Evolutionary conservation across 2,329 filamentous ascomycete genomes (phyloP), one percentile per base, ranked within the genome.

Genomic region (Fusarium sp.): DNA sequence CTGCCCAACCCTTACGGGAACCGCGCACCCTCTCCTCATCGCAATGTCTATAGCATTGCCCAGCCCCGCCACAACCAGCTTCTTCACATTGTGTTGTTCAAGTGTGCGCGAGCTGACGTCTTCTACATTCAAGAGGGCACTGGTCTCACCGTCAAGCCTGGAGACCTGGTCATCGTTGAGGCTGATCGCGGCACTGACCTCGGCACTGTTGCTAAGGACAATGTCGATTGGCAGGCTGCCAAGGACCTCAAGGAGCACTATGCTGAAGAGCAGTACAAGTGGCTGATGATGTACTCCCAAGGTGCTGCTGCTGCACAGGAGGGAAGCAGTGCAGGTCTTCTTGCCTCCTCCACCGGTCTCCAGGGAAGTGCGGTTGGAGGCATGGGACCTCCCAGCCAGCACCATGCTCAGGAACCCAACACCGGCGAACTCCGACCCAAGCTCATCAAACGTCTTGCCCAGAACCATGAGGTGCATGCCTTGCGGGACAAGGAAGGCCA

Each of bases 241-340:
- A 94, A 96, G 75, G 91, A 96, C 47, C 82, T 94, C 70, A 97
- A 97, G 78, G 93, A 96, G 72, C 90, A 96, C 72, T 96, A 95
- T 70, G 92, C 92, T 3, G 93, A 97, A 77, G 94, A 98, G 77
- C 96, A 99, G 78, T 97, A 97, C 81, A 94, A 94, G 75, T 98
- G 95, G 93, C 85, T 99, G 53, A 97, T 98, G 92, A 96, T 98
- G 92, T 99, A 97, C 78, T 97, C 94, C 2, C 90, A 94, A 77
- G 92, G 89, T 75, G 92, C 88, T 9, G 86, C 86, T 35, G 86
- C 84, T 22, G 85, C 84, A 22, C 84, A 89, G 56, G 88, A 90
- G 65, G 85, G 87, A 23, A 81, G 85, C 8, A 85, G 86, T 35
- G 85, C 86, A 51, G 88, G 90, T 27, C 82, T 90, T 52, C 85